Base-by-base conservation (phyloP, 306 rosid genomes). In the Carpinus fangiana region DNA sequence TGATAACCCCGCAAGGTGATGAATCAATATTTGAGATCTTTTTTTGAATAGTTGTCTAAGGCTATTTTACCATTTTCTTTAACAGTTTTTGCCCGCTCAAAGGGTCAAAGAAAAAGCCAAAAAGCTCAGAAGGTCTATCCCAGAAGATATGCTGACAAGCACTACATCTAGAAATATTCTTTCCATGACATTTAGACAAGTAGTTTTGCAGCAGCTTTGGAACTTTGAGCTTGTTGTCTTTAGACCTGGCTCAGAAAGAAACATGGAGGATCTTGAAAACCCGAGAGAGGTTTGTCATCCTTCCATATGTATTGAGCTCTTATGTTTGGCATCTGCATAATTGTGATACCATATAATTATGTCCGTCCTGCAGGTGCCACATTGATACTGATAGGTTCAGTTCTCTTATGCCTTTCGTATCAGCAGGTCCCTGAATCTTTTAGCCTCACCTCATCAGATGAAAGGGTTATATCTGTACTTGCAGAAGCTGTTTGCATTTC, bases 111-210 rank as follows among this genome's bases (percentile, higher is more conserved):
- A 90, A 71, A 94, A 85, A 79, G 98, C 97, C 8, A 61, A 80
- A 18, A 89, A 84, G 84, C 91, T 94, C 79, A 86, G 87, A 85
- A 90, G 84, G 78, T 86, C 90, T 79, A 77, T 94, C 74, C 70
- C 88, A n/a, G 71, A 81, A 77, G 97, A 90, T 73, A 52, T 86
- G 38, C 76, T 85, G 64, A 82, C 89, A 9, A 65, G 89, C 80
- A 73, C 92, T 46, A 14, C 78, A 2, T 87, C 97, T 38, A 86
- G 73, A 78, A 88, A 92, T 79, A 84, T 91, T 76, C 90, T 95
- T 52, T 86, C 97, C 69, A 90, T 91, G 93, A 92, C 98, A 56
- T 95, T 95, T 87, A 90, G 92, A 85, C 98, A 95, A 91, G 97
- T 95, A 43, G 96, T 92, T 79, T 82, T 95, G 85, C 86, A 84